Evolutionary conservation across 805 yeast species (phyloP).

Genomic region (Torulaspora maleeae): DNA sequence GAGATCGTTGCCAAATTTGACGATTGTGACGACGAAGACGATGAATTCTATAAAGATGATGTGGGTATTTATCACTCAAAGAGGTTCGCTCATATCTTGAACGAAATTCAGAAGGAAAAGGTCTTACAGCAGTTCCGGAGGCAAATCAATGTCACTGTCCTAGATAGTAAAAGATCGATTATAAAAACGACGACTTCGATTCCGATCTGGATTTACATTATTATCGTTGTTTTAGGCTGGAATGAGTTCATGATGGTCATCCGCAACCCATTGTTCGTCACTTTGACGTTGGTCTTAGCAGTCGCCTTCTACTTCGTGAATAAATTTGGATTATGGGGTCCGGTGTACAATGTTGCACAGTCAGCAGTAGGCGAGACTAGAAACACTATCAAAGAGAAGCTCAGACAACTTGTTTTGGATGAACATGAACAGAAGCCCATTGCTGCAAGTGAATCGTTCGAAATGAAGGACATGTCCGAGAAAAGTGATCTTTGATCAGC

Average conservation of each 20-base stretch:
- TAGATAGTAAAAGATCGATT: constrained; percentile 86
- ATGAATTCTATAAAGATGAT: constrained; percentile 37
- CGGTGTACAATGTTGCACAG: constrained; percentile 57
- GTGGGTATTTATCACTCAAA: constrained; percentile 40
- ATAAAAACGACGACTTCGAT: constrained; percentile 71
- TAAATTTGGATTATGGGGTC: constrained; percentile 68
- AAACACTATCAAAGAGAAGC: constrained; percentile 50
- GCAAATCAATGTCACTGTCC: constrained; percentile 70
- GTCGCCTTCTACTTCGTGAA: constrained; percentile 66
- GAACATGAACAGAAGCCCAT: constrained; percentile 36
- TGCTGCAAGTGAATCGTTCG: constrained; percentile 27
- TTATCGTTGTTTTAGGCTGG: constrained; percentile 84
- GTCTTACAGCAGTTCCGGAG: constrained; percentile 59
- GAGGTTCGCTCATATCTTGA: constrained; percentile 53
- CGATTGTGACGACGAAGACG: constrained; percentile 34
- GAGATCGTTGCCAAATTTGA: constrained; percentile 59
- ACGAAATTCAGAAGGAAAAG: constrained; percentile 51
- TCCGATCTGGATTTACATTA: constrained; percentile 74
- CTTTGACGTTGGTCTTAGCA: constrained; percentile 51
- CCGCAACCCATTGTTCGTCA: constrained; percentile 78
- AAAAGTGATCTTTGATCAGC: constrained; percentile 7
- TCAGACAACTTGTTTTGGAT: constrained; percentile 55
- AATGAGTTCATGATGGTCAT: constrained; percentile 87
- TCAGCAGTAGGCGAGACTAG: constrained; percentile 55
- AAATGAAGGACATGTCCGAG: constrained; percentile 33